These are phyloP conservation scores for Parasitella parasitica DNA, from an alignment of 371 early-diverging fungal species.

Conservation along the genomic window DNA sequence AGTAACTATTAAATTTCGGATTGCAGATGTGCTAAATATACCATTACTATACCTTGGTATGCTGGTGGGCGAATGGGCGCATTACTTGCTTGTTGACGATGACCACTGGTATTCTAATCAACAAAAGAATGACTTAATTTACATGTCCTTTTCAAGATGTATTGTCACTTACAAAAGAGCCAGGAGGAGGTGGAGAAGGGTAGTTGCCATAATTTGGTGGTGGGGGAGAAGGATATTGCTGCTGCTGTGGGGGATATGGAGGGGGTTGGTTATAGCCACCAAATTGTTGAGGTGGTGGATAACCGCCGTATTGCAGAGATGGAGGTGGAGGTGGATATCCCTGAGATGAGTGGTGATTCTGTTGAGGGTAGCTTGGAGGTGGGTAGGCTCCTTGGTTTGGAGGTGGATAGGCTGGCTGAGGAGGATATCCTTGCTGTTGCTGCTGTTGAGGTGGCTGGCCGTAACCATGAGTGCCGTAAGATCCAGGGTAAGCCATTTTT, in stretches of 20 bases:
- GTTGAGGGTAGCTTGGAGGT: slow-evolving; percentile 2
- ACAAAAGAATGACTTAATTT: no score
- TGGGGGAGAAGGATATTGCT: neutral
- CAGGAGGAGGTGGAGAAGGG: slow-evolving; percentile 2
- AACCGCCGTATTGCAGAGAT: neutral
- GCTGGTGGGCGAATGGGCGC: slow-evolving; percentile 14
- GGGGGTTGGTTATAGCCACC: slow-evolving; percentile 7
- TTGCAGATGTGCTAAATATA: no score
- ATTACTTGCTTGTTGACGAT: neutral
- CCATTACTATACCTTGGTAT: slow-evolving; percentile 15
- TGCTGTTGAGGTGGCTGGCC: slow-evolving; percentile 16
- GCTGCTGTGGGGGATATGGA: slow-evolving; percentile 1
- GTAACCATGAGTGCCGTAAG: slow-evolving; percentile 24
- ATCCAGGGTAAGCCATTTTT: slow-evolving; percentile 25
- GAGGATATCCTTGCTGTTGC: slow-evolving; percentile 6
- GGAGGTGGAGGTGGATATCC: slow-evolving; percentile 8
- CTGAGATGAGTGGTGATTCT: no score
- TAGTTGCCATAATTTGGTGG: slow-evolving; percentile 9
- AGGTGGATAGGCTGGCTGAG: slow-evolving; percentile 1
- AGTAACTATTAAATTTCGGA: neutral
- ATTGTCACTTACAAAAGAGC: neutral
- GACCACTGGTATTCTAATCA: neutral
- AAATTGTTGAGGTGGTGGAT: slow-evolving; percentile 9
- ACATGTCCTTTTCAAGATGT: no score
- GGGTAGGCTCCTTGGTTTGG: slow-evolving; percentile 15